Conservation (phyloP, 73 alveolate genomes). For the Halteria grandinella region DNA sequence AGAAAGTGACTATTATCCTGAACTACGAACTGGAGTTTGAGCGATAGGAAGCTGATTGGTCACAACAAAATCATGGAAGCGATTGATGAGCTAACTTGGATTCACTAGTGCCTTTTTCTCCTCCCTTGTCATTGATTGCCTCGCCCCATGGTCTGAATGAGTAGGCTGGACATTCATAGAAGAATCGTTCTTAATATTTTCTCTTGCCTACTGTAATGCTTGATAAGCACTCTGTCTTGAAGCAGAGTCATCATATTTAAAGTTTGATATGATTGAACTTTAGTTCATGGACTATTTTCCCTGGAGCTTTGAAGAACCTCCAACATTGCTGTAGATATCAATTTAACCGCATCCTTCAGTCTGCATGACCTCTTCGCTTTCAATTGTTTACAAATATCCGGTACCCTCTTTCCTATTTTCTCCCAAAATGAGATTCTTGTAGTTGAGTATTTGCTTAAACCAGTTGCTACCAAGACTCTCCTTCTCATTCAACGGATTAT, state of each 20-base stretch:
- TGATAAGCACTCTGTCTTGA: slow-evolving; percentile 7
- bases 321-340: slow-evolving; percentile 16
- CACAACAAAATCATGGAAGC: slow-evolving; percentile 12
- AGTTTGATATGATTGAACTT: slow-evolving; percentile 3
- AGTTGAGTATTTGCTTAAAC: slow-evolving; percentile 11
- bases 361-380: slow-evolving; percentile 42
- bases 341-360: slow-evolving; percentile 24
- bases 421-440: slow-evolving; percentile 10
- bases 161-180: slow-evolving; percentile 16
- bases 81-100: slow-evolving; percentile 3
- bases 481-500: too few relatives aligned
- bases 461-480: too few relatives aligned
- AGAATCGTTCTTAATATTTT: not conserved
- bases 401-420: too few relatives aligned
- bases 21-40: not conserved
- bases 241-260: slow-evolving; percentile 16
- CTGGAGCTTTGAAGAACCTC: slow-evolving; percentile 8
- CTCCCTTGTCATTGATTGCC: not conserved
- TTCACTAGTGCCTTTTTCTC: slow-evolving; percentile 27
- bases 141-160: slow-evolving; percentile 7
- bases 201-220: not conserved
- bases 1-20: too few relatives aligned
- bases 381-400: slow-evolving; percentile 31
- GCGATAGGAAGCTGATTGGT: not conserved
- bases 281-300: slow-evolving; percentile 2